Base-by-base conservation (phyloP, 2,329 filamentous ascomycete species). In the Diplodia mutila region DNA sequence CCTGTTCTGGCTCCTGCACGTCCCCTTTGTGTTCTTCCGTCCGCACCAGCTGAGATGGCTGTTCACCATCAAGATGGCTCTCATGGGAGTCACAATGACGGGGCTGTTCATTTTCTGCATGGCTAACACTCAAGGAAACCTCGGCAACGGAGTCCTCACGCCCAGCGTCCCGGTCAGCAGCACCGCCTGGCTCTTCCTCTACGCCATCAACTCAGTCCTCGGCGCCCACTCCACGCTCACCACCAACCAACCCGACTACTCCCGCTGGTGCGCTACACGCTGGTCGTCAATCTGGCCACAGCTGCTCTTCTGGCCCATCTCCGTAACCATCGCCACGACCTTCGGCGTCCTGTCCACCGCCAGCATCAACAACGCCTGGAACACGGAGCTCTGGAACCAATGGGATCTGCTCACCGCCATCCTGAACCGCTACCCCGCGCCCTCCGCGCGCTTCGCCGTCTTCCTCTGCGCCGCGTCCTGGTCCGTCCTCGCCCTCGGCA, bases 321-420 rank as follows among this genome's bases (percentile, higher is more conserved):
- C 37, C 39, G 48, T 32, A 21, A 63, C 57, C 21, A 32, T 63
- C 8, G 48, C 37, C 39, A 39, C 57, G 1, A 49, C 57, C 25
- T 51, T 66, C 65, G 69, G 69, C 39, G 69, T 70, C 49, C 67
- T 69, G 49, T 66, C 66, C 34, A 67, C 69, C 52, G 55, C 66
- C 32, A 65, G 68, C 49, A 55, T 67, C 29, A 39, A 70, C 27
- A 51, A 63, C 5, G 68, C 64, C 2, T 70, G 69, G 65, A 68
- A 66, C 52, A 32, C 65, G 34, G 27, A 65, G 55, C 54, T 68
- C 4, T 70, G 69, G 69, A 69, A 70, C 59, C 69, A 68, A 3
- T 63, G 57, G 57, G 57, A 63, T 12, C 27, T 63, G 18, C 18
- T 39, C 23, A 34, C 48, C 16, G 57, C 57, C 18, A 49, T 63